A percentile compares a stretch with the other conserved stretches of the same genome.
These are phyloP conservation scores for Penicillium glabrum DNA, from an alignment of 2,329 filamentous ascomycete species.

Conservation along the genomic window DNA sequence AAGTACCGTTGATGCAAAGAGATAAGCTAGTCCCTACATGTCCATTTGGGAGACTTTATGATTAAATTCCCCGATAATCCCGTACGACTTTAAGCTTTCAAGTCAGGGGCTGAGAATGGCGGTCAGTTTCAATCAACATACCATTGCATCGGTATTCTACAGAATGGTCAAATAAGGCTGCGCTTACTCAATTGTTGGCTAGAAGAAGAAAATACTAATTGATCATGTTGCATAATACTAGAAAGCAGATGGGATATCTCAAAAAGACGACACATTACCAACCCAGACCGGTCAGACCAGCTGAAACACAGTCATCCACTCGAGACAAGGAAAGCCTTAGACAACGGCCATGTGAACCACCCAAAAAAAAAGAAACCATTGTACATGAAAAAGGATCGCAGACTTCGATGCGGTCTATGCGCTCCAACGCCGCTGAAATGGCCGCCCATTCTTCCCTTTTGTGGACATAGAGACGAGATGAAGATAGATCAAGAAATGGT, in stretches of 20 bases:
- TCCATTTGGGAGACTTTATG: not conserved
- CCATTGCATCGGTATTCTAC: too few species aligned
- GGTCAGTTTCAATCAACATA: too few species aligned
- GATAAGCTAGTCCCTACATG: not conserved
- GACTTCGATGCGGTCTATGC: not conserved
- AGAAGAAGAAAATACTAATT: not conserved
- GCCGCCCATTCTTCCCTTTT: not conserved
- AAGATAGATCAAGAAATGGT: slow-evolving; percentile 13
- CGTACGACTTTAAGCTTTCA: too few species aligned
- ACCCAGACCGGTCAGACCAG: slow-evolving; percentile 1
- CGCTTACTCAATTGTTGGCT: not conserved
- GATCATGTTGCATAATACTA: not conserved
- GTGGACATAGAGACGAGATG: not conserved
- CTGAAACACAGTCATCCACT: not conserved
- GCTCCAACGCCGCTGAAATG: slow-evolving; percentile 8
- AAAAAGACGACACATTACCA: not conserved
- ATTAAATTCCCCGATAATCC: not conserved
- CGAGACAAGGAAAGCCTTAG: not conserved
- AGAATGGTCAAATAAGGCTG: not conserved
- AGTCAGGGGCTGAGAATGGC: too few species aligned
- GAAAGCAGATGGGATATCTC: slow-evolving; percentile 5
- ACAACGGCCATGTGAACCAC: not conserved
- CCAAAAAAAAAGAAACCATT: not conserved
- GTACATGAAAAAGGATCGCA: not conserved
- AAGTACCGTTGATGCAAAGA: not conserved